Percentiles rank a stretch among this genome's conserved stretches.
Evolutionary conservation across 78 protist genomes (phyloP).

Genomic region (Dictyostelium purpureum): DNA sequence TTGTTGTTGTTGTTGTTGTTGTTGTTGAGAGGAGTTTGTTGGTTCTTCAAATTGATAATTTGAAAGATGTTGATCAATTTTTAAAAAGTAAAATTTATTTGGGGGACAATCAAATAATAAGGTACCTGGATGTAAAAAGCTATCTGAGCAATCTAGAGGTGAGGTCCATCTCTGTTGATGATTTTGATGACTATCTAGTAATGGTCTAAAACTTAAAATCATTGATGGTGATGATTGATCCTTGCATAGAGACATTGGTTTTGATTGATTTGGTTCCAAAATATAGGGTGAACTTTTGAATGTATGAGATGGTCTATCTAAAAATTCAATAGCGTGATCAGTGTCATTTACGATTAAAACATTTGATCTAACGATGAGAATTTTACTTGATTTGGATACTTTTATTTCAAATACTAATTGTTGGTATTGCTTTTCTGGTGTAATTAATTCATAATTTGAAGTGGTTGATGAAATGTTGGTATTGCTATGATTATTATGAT

Average conservation of each 20-base stretch:
- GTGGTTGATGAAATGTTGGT: background rate
- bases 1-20: background rate
- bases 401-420: constrained; percentile 28
- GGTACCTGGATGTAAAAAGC: background rate
- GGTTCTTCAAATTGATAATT: constrained; percentile 10
- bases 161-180: constrained; percentile 16
- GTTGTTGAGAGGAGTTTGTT: background rate
- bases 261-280: constrained; percentile 29
- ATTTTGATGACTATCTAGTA: background rate
- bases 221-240: background rate
- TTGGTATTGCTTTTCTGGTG: background rate
- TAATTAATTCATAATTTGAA: too few relatives aligned
- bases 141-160: background rate
- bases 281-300: background rate
- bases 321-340: background rate
- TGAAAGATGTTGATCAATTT: constrained; percentile 30
- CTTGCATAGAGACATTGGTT: constrained; percentile 5
- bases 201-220: constrained; percentile 36
- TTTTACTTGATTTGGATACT: background rate
- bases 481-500: too few relatives aligned
- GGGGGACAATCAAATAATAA: constrained; percentile 46
- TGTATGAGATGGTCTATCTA: background rate
- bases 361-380: constrained; percentile 26
- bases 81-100: background rate
- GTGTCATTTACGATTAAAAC: constrained; percentile 37